A percentile compares a stretch with the other conserved stretches of the same genome.
These are phyloP conservation scores for Athelia sp. DNA, from an alignment of 1,284 basidiomycete genomes.

Conservation along the genomic window DNA sequence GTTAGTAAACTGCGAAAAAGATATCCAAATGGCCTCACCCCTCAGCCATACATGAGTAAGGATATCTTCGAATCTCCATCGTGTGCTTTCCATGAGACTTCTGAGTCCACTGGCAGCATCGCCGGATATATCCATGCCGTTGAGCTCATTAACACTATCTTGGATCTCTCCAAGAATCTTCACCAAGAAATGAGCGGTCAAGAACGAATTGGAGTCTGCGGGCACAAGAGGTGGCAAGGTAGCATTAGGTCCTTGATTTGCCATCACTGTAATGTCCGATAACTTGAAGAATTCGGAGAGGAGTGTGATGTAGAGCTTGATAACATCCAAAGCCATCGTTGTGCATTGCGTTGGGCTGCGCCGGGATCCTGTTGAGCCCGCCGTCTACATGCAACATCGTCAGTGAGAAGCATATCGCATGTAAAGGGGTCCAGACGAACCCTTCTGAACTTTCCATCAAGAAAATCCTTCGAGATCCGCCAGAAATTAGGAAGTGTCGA, in stretches of 20 bases:
- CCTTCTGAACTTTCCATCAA: conserved; percentile 89
- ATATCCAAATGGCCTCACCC: conserved; percentile 42
- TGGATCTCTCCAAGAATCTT: conserved; percentile 80
- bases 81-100: conserved; percentile 73
- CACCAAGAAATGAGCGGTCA: conserved; percentile 77
- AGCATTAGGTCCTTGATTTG: conserved; percentile 29
- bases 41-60: conserved; percentile 79
- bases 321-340: conserved; percentile 87
- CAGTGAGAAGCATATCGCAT: conserved; percentile 14
- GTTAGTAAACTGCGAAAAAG: conserved; percentile 7
- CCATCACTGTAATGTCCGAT: conserved; percentile 68
- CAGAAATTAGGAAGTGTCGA: conserved; percentile 87
- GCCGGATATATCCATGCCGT: conserved; percentile 73
- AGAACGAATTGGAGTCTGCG: conserved; percentile 73
- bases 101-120: conserved; percentile 70
- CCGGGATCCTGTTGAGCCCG: conserved; percentile 33
- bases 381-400: conserved; percentile 11
- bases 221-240: conserved; percentile 64
- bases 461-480: conserved; percentile 87
- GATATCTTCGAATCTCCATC: conserved; percentile 87
- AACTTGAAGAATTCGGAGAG: conserved; percentile 89
- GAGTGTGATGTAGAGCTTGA: conserved; percentile 83
- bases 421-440: conserved; percentile 31
- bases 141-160: conserved; percentile 82
- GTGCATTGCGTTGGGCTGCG: conserved; percentile 82